Evolutionary conservation across 805 yeast genomes (phyloP).

Genomic region (Monosporozyma solicola): DNA sequence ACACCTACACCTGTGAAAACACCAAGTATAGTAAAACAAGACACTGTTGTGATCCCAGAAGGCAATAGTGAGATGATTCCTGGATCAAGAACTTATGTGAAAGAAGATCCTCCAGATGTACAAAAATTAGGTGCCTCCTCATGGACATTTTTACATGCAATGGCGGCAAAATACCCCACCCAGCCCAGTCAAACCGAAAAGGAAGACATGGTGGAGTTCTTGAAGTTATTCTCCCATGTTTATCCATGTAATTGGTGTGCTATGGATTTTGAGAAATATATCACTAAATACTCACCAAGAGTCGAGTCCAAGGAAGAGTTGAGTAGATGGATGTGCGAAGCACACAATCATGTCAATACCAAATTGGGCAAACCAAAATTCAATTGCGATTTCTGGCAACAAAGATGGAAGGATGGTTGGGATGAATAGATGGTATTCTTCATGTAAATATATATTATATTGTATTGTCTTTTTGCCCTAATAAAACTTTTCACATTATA

Average conservation of each 20-base stretch:
- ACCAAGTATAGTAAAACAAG: background rate
- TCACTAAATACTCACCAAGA: slow-evolving; percentile 44
- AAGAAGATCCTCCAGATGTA: slow-evolving; percentile 83
- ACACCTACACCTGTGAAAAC: background rate
- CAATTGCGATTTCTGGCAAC: slow-evolving; percentile 84
- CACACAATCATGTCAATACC: slow-evolving; percentile 84
- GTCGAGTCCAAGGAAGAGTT: slow-evolving; percentile 67
- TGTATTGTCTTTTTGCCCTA: background rate
- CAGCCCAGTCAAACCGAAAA: slow-evolving; percentile 56
- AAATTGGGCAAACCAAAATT: slow-evolving; percentile 81
- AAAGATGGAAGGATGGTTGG: slow-evolving; percentile 96
- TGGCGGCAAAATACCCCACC: slow-evolving; percentile 85
- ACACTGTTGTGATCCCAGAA: background rate
- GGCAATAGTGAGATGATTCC: slow-evolving; percentile 38
- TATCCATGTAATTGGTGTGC: slow-evolving; percentile 97
- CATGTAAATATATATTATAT: background rate
- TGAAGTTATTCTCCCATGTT: slow-evolving; percentile 61
- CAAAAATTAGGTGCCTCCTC: slow-evolving; percentile 71
- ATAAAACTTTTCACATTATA: background rate
- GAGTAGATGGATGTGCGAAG: slow-evolving; percentile 89
- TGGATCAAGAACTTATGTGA: slow-evolving; percentile 28
- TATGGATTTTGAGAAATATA: slow-evolving; percentile 64
- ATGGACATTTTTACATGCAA: slow-evolving; percentile 86
- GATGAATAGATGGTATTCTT: slow-evolving; percentile 25
- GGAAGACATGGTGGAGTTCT: slow-evolving; percentile 59